A percentile compares a stretch with the other conserved stretches of the same genome.
These are phyloP conservation scores for Termitomyces eurrhizus DNA, from an alignment of 768 basidiomycete species.

Conservation along the genomic window DNA sequence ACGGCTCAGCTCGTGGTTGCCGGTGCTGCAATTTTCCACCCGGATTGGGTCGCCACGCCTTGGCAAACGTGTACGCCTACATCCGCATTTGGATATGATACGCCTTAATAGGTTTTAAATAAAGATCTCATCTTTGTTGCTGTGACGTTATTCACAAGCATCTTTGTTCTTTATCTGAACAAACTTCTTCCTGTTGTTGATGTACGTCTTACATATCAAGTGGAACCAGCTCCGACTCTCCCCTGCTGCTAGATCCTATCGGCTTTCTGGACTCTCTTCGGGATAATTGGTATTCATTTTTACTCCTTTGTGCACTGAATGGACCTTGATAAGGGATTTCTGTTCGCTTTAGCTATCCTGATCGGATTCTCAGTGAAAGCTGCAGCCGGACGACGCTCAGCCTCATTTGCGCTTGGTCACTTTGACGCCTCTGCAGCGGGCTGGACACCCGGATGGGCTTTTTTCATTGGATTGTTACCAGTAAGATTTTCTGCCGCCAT, in stretches of 20 bases:
- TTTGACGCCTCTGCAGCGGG: slow-evolving; percentile 64
- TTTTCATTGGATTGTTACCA: slow-evolving; percentile 61
- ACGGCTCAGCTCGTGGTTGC: slow-evolving; percentile 53
- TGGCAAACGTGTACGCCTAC: slow-evolving; percentile 55
- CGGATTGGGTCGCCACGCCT: slow-evolving; percentile 51
- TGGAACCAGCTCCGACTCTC: background rate
- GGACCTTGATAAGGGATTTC: background rate
- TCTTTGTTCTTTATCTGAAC: slow-evolving; percentile 56
- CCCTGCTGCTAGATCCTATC: slow-evolving; percentile 40
- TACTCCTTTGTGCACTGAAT: background rate
- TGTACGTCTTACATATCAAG: slow-evolving; percentile 23
- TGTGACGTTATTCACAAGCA: slow-evolving; percentile 41
- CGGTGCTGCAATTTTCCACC: slow-evolving; percentile 52
- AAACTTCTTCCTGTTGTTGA: slow-evolving; percentile 45
- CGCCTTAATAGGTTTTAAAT: background rate
- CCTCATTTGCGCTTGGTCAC: slow-evolving; percentile 50
- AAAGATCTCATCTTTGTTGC: slow-evolving; percentile 55
- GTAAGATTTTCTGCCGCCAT: slow-evolving; percentile 26
- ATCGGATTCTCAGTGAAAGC: slow-evolving; percentile 56
- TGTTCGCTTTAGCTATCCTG: slow-evolving; percentile 40
- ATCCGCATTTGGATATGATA: background rate
- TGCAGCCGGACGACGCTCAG: slow-evolving; percentile 48
- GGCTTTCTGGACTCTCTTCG: slow-evolving; percentile 60
- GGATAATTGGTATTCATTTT: slow-evolving; percentile 39
- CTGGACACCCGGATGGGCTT: slow-evolving; percentile 66